These are phyloP conservation scores for Chrysopogon serrulatus DNA, from an alignment of 176 grass and related monocot genomes.

Conservation along the genomic window DNA sequence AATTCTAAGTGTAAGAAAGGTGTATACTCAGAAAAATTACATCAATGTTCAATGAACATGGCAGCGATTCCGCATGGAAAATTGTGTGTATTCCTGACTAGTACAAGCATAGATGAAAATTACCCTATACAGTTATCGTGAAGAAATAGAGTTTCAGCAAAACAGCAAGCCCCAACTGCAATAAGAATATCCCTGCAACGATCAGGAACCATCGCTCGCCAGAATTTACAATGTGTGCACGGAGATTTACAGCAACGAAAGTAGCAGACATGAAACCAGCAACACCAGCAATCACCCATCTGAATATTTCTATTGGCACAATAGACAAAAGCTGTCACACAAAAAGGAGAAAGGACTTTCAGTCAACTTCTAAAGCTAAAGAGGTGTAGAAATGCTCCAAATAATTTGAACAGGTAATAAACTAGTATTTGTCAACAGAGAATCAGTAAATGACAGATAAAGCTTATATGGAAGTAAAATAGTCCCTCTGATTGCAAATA, in stretches of 20 bases:
- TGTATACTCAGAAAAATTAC: constrained; percentile 49
- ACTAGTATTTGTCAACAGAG: not conserved
- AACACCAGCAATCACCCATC: constrained; percentile 80
- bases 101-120: constrained; percentile 5
- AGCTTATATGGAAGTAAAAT: not conserved
- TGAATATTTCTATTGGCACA: constrained; percentile 95
- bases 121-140: constrained; percentile 76
- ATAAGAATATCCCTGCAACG: constrained; percentile 84
- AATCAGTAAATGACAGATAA: not conserved
- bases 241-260: constrained; percentile 88
- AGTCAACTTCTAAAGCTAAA: not conserved
- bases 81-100: constrained; percentile 36
- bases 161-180: constrained; percentile 81
- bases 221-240: constrained; percentile 78
- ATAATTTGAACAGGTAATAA: not conserved
- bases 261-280: constrained; percentile 95
- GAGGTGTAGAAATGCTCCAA: not conserved
- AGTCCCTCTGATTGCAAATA: not conserved
- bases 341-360: not conserved
- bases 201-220: constrained; percentile 91
- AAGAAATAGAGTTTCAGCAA: constrained; percentile 97
- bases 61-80: not conserved
- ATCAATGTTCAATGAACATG: constrained; percentile 47
- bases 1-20: constrained; percentile 23
- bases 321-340: constrained; percentile 76